Conservation (phyloP, 768 basidiomycete genomes). For the Peribolospora kevripleyi region DNA sequence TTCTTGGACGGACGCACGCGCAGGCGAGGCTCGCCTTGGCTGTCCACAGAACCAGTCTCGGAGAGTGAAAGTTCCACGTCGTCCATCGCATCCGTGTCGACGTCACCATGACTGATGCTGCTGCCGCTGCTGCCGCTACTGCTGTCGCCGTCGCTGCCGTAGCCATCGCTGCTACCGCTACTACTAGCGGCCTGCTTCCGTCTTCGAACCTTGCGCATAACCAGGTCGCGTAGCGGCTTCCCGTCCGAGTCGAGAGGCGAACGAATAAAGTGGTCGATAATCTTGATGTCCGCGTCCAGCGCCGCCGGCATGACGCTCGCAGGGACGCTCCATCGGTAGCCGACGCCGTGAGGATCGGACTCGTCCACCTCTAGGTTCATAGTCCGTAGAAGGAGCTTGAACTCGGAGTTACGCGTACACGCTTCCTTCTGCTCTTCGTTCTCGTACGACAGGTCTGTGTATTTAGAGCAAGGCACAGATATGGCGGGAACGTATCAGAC, state of each 20-base stretch:
- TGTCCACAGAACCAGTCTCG: no score
- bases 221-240: conserved; percentile 37
- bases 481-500: neutral
- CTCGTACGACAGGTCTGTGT: conserved; percentile 47
- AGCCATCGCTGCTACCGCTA: neutral
- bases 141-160: conserved; percentile 10
- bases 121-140: neutral
- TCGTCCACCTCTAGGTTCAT: conserved; percentile 32
- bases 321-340: conserved; percentile 52
- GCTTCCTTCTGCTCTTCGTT: conserved; percentile 51
- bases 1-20: no score
- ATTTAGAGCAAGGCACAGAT: no score
- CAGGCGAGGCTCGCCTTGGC: no score
- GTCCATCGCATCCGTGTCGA: neutral
- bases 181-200: conserved; percentile 19
- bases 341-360: neutral
- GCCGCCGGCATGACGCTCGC: conserved; percentile 39
- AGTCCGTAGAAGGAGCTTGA: conserved; percentile 67
- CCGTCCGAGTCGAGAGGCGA: conserved; percentile 57
- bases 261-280: conserved; percentile 62
- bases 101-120: neutral
- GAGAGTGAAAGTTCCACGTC: neutral
- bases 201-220: conserved; percentile 34
- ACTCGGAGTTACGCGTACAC: conserved; percentile 46
- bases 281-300: conserved; percentile 40